Conservation (phyloP, 2,329 filamentous ascomycete species). For the Domatiomyces globalis region DNA sequence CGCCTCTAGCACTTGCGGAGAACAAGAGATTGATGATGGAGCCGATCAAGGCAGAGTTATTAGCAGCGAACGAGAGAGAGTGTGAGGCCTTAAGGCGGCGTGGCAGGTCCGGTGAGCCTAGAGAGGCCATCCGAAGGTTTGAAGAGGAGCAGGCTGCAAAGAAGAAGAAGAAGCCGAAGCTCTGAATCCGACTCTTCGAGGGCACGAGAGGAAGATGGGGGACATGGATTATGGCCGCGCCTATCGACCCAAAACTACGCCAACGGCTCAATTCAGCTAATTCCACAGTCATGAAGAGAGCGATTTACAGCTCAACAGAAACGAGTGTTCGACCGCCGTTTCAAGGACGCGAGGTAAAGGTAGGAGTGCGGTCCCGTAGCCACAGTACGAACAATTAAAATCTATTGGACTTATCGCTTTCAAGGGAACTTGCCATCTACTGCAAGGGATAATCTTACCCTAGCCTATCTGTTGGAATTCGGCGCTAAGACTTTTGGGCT, state of each 20-base stretch:
- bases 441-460: too few relatives aligned
- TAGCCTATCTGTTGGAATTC: too few relatives aligned
- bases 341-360: too few relatives aligned
- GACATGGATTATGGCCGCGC: too few relatives aligned
- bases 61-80: conserved; percentile 6
- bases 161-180: conserved; percentile 2
- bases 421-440: too few relatives aligned
- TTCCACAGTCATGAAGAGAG: background rate
- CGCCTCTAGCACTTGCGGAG: conserved; percentile 2
- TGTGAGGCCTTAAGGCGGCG: conserved; percentile 1
- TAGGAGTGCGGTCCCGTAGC: too few relatives aligned
- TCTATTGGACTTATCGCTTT: too few relatives aligned
- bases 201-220: background rate
- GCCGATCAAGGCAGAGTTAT: conserved; percentile 3
- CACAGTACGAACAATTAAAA: too few relatives aligned
- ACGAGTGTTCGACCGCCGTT: too few relatives aligned
- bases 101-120: conserved; percentile 1
- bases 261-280: background rate
- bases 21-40: conserved; percentile 8
- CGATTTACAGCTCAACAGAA: background rate
- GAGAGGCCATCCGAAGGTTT: conserved; percentile 1
- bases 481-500: too few relatives aligned
- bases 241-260: too few relatives aligned
- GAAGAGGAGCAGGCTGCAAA: conserved; percentile 1
- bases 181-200: background rate